Evolutionary conservation across 1,284 basidiomycete genomes (phyloP), one percentile per base, ranked within the genome.

Genomic region (Albatrellus sp.): DNA sequence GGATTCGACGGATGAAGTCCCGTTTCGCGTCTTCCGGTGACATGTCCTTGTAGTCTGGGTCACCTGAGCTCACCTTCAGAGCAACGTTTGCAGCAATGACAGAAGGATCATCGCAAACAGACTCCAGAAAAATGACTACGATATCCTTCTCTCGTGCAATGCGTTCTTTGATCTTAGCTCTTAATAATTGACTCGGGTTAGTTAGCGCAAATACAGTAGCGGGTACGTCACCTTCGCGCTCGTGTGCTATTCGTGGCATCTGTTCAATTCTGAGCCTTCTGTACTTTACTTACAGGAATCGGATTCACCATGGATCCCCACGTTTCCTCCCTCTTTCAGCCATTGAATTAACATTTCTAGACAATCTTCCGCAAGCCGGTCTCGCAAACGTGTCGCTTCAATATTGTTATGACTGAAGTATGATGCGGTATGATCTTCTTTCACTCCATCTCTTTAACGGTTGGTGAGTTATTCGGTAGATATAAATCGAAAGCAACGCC

Each of bases 41-140:
- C 68, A 82, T 87, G 53, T 88, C 82, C 54, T 87, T 85, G 67
- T 99, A 99, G 63, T 99, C 96, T 0, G 96, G 96, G 66, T 99
- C 96, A 3, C 94, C 94, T 2, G 89, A 92, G 47, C 77, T 79
- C 31, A 97, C 93, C 67, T 99, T 99, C 54, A 98, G 75, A 3
- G 89, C 91, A 42, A 99, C 82, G 58, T 99, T 99, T 34, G 91
- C 80, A 0, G 92, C 91, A 52, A 99, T 93, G 50, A 97, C 75
- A 2, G 77, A 82, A 1, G 93, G 92, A 61, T 99, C 93, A 57
- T 91, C 88, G 66, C 93, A 98, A 48, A 89, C 69, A 0, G 89
- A 91, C 67, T 98, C 96, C 42, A 99, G 77, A 64, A 98, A 99
- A 51, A 99, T 82, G 37, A 93, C 74, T 47, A 80, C 76, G 49